Evolutionary conservation across 2,329 filamentous ascomycete genomes (phyloP).

Genomic region (Paramyrothecium roridum): DNA sequence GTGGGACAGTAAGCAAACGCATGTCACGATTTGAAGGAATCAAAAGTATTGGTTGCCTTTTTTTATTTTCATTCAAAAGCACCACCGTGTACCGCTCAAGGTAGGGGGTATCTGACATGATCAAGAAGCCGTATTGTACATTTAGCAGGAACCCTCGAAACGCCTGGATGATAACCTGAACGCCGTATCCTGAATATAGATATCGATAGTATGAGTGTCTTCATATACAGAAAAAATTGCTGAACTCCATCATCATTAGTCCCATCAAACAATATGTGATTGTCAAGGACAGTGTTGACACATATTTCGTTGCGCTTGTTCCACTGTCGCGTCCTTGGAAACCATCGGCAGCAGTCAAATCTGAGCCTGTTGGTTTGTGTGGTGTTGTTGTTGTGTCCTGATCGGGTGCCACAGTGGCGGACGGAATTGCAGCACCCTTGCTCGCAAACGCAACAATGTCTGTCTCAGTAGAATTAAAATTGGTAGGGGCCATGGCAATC

Average conservation of each 20-base stretch:
- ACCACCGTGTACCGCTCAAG: too few relatives aligned
- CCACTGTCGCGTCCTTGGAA: slow-evolving; percentile 18
- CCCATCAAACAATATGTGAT: slow-evolving; percentile 4
- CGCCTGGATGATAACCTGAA: too few relatives aligned
- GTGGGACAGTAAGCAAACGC: too few relatives aligned
- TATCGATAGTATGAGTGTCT: too few relatives aligned
- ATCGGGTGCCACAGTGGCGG: slow-evolving; percentile 40
- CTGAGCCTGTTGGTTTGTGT: slow-evolving; percentile 12
- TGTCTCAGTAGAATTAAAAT: slow-evolving; percentile 50
- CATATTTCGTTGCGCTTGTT: not conserved
- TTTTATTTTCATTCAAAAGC: too few relatives aligned
- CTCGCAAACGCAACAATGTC: slow-evolving; percentile 50
- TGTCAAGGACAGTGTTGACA: not conserved
- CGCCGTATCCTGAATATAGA: too few relatives aligned
- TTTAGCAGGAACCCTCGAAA: too few relatives aligned
- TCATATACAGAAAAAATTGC: too few relatives aligned
- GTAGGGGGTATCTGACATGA: too few relatives aligned
- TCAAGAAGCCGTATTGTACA: too few relatives aligned
- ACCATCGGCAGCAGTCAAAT: slow-evolving; percentile 25
- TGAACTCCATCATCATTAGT: slow-evolving; percentile 2
- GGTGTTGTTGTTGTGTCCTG: slow-evolving; percentile 26
- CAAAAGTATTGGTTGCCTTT: too few relatives aligned
- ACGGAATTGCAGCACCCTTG: slow-evolving; percentile 47
- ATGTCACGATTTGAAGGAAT: too few relatives aligned
- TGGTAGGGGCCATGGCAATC: slow-evolving; percentile 50